Conservation (phyloP, 2,329 filamentous ascomycete species). For the Rosellinia necatrix region DNA sequence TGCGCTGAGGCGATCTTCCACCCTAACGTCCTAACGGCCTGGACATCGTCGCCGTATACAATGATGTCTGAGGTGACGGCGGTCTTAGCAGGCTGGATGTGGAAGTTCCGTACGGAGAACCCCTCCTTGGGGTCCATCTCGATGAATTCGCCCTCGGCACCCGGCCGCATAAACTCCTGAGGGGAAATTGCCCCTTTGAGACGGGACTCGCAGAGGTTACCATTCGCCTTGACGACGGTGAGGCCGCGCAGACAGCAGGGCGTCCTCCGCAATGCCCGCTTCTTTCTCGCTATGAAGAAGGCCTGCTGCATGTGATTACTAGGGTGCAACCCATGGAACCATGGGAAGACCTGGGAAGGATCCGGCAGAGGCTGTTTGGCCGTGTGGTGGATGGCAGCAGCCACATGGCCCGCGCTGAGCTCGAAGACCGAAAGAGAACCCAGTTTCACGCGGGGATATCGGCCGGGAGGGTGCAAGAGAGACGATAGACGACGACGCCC, state of each 20-base stretch:
- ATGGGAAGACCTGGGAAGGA: slow-evolving; percentile 87
- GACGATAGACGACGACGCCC: slow-evolving; percentile 54
- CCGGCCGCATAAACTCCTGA: slow-evolving; percentile 72
- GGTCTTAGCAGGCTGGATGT: slow-evolving; percentile 89
- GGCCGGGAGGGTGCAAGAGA: slow-evolving; percentile 74
- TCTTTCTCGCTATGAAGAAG: slow-evolving; percentile 83
- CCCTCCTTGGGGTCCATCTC: slow-evolving; percentile 86
- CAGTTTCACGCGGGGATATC: slow-evolving; percentile 57
- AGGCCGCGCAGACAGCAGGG: slow-evolving; percentile 80
- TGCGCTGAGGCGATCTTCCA: slow-evolving; percentile 78
- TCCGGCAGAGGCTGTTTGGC: slow-evolving; percentile 83
- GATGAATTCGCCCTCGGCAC: slow-evolving; percentile 65
- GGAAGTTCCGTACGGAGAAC: slow-evolving; percentile 95
- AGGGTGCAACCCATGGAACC: slow-evolving; percentile 91
- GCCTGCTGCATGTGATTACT: slow-evolving; percentile 86
- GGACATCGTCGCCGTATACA: slow-evolving; percentile 79
- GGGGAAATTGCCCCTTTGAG: slow-evolving; percentile 87
- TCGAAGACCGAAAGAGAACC: slow-evolving; percentile 69
- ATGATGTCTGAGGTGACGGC: slow-evolving; percentile 90
- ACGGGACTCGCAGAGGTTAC: slow-evolving; percentile 72
- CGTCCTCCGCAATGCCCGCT: slow-evolving; percentile 69
- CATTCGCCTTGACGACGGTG: slow-evolving; percentile 86
- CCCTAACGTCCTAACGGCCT: slow-evolving; percentile 64
- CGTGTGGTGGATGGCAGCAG: slow-evolving; percentile 74
- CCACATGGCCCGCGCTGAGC: slow-evolving; percentile 70